Percentiles rank a stretch among this genome's conserved stretches.
Evolutionary conservation across 2,329 filamentous ascomycete species (phyloP).

Genomic region (Scedosporium aurantiacum): DNA sequence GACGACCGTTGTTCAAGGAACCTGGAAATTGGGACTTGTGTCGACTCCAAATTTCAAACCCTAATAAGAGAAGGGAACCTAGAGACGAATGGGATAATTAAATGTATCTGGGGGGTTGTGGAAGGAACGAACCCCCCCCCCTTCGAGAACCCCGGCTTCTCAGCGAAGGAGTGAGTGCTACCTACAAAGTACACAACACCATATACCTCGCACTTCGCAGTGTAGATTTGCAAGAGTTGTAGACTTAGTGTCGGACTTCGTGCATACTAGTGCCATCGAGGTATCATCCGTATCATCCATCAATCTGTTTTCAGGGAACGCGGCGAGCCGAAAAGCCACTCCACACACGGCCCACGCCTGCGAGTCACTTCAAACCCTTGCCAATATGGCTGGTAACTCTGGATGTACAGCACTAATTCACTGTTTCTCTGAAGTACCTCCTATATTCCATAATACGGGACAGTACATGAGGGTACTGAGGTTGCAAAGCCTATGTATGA

Average conservation of each 20-base stretch:
- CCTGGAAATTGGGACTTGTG: not conserved
- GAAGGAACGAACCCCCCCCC: not conserved
- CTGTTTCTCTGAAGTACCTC: not conserved
- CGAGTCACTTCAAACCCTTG: constrained; percentile 1
- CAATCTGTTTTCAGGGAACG: not conserved
- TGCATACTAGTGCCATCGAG: not conserved
- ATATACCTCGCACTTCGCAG: no score
- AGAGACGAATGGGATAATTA: not conserved
- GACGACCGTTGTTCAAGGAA: not conserved
- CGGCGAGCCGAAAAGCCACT: not conserved
- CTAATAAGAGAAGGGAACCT: not conserved
- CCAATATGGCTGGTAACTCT: not conserved
- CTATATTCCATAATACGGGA: not conserved
- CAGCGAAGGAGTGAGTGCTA: not conserved
- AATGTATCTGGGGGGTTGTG: not conserved
- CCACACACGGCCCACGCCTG: constrained; percentile 1
- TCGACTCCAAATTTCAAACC: no score
- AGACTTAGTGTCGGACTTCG: not conserved
- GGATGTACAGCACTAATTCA: not conserved
- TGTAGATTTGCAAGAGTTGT: no score
- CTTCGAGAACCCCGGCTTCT: not conserved
- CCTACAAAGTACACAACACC: not conserved
- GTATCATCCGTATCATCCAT: no score
- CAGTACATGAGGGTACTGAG: not conserved
- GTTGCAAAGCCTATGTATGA: not conserved